Evolutionary conservation across 2,329 filamentous ascomycete species (phyloP).

Genomic region (Colletotrichum sp.): DNA sequence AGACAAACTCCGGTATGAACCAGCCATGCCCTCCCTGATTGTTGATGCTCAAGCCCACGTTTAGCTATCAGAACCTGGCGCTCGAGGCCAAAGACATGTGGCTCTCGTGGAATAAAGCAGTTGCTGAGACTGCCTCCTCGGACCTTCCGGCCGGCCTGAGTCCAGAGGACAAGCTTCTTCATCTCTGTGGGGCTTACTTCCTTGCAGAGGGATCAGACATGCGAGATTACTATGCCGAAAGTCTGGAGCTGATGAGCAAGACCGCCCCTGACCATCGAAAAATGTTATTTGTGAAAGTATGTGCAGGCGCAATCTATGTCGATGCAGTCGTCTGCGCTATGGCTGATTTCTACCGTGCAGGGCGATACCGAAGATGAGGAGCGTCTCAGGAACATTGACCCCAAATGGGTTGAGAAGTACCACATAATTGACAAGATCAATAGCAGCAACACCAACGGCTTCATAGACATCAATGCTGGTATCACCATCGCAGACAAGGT

Average conservation of each 20-base stretch:
- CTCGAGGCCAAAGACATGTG: conserved; percentile 35
- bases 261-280: background rate
- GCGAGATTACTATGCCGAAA: conserved; percentile 22
- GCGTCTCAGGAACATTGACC: conserved; percentile 16
- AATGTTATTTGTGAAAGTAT: background rate
- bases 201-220: conserved; percentile 1
- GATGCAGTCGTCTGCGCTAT: background rate
- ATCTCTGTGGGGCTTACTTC: conserved; percentile 22
- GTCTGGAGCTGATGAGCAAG: conserved; percentile 12
- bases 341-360: background rate
- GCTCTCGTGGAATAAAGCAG: conserved; percentile 29
- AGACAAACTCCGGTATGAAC: background rate
- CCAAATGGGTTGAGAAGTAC: conserved; percentile 27
- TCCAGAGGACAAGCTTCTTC: conserved; percentile 25
- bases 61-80: conserved; percentile 27
- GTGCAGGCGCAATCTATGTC: background rate
- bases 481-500: conserved; percentile 32
- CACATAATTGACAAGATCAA: conserved; percentile 28
- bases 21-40: background rate
- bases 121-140: conserved; percentile 12
- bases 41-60: background rate
- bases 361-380: background rate
- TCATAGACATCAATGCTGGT: conserved; percentile 28
- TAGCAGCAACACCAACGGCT: conserved; percentile 25
- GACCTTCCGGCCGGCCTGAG: conserved; percentile 25